A percentile compares a stretch with the other conserved stretches of the same genome.
These are phyloP conservation scores for Schizochytrium sp. DNA, from an alignment of 108 stramenopile species.

Conservation along the genomic window DNA sequence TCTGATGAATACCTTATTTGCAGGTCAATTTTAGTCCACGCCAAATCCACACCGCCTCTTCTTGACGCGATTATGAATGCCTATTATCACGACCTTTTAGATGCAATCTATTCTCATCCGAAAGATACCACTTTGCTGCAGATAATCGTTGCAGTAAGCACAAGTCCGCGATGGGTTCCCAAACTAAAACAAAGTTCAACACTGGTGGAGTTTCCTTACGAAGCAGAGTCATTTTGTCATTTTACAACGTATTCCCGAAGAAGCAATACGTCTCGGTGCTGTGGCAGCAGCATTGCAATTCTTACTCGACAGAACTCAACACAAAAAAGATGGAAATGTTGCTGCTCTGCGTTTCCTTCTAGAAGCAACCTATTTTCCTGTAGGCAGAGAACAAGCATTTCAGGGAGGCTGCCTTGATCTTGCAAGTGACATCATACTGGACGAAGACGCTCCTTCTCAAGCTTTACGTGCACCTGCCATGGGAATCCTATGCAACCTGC, in stretches of 20 bases:
- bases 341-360: slow-evolving; percentile 15
- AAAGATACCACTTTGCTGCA: background rate
- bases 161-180: background rate
- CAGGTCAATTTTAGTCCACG: background rate
- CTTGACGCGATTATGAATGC: background rate
- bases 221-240: background rate
- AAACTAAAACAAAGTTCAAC: background rate
- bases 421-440: background rate
- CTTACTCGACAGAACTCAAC: background rate
- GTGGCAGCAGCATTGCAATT: background rate
- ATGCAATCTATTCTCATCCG: background rate
- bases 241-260: background rate
- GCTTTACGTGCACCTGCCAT: background rate
- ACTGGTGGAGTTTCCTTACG: background rate
- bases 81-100: background rate
- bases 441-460: background rate
- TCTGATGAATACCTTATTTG: background rate
- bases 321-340: background rate
- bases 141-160: background rate
- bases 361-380: background rate
- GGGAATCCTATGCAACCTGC: background rate
- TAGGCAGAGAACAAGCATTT: slow-evolving; percentile 1
- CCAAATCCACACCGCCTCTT: background rate
- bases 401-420: background rate
- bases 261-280: background rate